These are phyloP conservation scores for Metschnikowia noctiluminum DNA, from an alignment of 805 yeast genomes.

Conservation along the genomic window DNA sequence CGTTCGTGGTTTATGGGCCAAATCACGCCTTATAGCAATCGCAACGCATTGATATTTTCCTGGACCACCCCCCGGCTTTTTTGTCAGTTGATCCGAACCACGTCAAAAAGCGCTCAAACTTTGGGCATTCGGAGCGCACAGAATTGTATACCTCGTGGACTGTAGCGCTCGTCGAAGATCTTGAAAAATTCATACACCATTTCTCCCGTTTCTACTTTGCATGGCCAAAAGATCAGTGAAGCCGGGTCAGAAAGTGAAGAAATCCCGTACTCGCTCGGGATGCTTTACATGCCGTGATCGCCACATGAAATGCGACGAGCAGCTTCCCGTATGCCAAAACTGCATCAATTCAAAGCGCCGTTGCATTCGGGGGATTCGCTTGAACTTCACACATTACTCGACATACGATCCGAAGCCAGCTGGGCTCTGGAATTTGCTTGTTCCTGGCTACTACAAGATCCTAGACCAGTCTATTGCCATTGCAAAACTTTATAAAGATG, in stretches of 20 bases:
- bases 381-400: constrained; percentile 44
- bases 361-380: constrained; percentile 46
- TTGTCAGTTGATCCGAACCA: no score
- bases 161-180: no score
- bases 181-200: not conserved
- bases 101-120: no score
- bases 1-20: no score
- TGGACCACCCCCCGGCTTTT: no score
- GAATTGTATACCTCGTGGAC: no score
- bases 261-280: constrained; percentile 46
- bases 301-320: constrained; percentile 67
- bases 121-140: no score
- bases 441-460: constrained; percentile 16
- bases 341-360: constrained; percentile 48
- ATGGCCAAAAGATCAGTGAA: constrained; percentile 3
- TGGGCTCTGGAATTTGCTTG: not conserved
- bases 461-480: constrained; percentile 44
- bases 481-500: constrained; percentile 37
- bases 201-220: not conserved
- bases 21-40: no score
- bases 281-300: constrained; percentile 63
- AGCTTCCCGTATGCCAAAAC: constrained; percentile 57
- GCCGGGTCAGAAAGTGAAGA: constrained; percentile 18
- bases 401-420: constrained; percentile 29
- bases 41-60: no score